These are phyloP conservation scores for Suhomyces coccinellae DNA, from an alignment of 1,139 yeast species.

Conservation along the genomic window DNA sequence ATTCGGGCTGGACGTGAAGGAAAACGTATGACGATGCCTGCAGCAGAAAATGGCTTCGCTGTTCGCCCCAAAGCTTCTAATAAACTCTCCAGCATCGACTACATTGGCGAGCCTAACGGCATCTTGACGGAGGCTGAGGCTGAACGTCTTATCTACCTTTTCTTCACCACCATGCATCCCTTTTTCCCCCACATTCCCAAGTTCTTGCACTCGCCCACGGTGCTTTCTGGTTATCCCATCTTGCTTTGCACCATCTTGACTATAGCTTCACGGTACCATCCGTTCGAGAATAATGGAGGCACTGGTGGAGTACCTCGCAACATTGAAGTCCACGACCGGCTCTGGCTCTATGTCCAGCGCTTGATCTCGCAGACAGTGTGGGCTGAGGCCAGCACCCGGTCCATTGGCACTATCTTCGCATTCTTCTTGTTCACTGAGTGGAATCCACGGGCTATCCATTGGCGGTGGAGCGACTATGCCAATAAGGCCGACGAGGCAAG, in stretches of 20 bases:
- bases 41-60: conserved; percentile 47
- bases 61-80: conserved; percentile 58
- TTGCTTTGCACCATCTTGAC: conserved; percentile 78
- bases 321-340: conserved; percentile 67
- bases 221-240: conserved; percentile 76
- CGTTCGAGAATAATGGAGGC: conserved; percentile 43
- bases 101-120: conserved; percentile 59
- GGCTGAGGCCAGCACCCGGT: conserved; percentile 91
- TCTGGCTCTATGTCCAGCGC: conserved; percentile 83
- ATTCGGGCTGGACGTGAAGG: conserved; percentile 12
- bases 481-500: conserved; percentile 49
- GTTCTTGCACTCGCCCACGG: conserved; percentile 65
- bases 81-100: conserved; percentile 58
- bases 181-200: conserved; percentile 85
- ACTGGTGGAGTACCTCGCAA: conserved; percentile 43
- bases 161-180: conserved; percentile 81
- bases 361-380: conserved; percentile 85
- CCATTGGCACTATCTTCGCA: conserved; percentile 83
- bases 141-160: conserved; percentile 56
- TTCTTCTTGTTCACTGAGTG: conserved; percentile 88
- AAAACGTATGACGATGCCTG: conserved; percentile 38
- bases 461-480: conserved; percentile 87
- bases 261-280: conserved; percentile 73
- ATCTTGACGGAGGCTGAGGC: conserved; percentile 71
- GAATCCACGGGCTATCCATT: conserved; percentile 93